Evolutionary conservation across 208 protist genomes (phyloP).

Genomic region (Porcisia deanei): DNA sequence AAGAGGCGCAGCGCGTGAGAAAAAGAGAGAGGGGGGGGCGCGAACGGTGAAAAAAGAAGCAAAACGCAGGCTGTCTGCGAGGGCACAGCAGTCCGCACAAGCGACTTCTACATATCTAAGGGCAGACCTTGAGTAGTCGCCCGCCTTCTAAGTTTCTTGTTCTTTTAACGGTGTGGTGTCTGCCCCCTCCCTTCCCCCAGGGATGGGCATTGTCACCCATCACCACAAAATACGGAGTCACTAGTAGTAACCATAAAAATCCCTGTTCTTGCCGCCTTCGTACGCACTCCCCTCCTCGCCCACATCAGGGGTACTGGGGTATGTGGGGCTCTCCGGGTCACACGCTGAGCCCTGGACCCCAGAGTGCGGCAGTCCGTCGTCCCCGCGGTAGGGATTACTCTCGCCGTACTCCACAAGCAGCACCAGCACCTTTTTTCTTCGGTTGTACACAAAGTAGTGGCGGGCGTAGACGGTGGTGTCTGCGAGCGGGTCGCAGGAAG

Average conservation of each 20-base stretch:
- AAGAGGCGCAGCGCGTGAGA: neutral
- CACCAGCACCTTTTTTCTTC: constrained; percentile 57
- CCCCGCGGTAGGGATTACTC: constrained; percentile 67
- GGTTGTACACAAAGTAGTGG: constrained; percentile 80
- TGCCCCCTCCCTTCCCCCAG: too few relatives aligned
- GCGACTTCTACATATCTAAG: neutral
- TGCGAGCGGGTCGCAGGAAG: constrained; percentile 66
- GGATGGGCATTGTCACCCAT: neutral
- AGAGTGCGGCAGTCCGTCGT: constrained; percentile 41
- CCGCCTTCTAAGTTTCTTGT: neutral
- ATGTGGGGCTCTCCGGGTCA: constrained; percentile 28
- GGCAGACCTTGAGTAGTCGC: neutral
- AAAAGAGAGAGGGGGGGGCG: too few relatives aligned
- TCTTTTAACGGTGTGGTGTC: neutral
- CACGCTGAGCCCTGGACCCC: constrained; percentile 12
- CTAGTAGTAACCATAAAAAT: constrained; percentile 57
- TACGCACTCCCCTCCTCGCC: constrained; percentile 36
- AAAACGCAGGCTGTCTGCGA: too few relatives aligned
- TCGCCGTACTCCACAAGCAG: constrained; percentile 58
- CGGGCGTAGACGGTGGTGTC: constrained; percentile 55
- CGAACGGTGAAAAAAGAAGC: too few relatives aligned
- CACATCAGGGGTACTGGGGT: constrained; percentile 32
- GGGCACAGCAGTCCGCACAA: too few relatives aligned
- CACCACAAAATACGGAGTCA: neutral
- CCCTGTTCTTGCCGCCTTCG: constrained; percentile 50